A percentile compares a stretch with the other conserved stretches of the same genome.
Conservation (phyloP, 2,329 filamentous ascomycete species). For the Xylaria sp. region DNA sequence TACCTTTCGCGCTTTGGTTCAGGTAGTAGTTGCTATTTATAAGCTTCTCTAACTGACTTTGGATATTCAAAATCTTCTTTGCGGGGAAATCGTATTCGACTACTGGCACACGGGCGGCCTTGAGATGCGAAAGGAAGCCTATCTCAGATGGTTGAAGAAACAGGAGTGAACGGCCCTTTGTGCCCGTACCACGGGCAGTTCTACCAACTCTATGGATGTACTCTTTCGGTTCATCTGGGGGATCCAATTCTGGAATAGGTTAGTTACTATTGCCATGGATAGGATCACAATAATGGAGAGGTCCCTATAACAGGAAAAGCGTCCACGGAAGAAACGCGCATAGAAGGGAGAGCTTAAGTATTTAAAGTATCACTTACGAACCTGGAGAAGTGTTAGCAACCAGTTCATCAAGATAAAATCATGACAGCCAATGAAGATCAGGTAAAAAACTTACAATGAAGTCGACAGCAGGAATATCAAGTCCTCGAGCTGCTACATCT, state of each 20-base stretch:
- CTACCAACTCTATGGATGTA: conserved; percentile 82
- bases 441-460: conserved; percentile 61
- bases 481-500: conserved; percentile 90
- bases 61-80: conserved; percentile 89
- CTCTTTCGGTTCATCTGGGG: conserved; percentile 76
- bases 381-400: conserved; percentile 18
- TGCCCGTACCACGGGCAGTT: conserved; percentile 83
- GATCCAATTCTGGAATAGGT: conserved; percentile 73
- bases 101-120: conserved; percentile 85
- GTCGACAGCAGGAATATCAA: conserved; percentile 95
- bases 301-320: not conserved
- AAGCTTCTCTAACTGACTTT: conserved; percentile 90
- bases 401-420: not conserved
- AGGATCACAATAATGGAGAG: not conserved
- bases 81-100: conserved; percentile 95
- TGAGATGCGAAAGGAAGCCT: conserved; percentile 89
- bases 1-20: conserved; percentile 79
- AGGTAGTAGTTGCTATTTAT: conserved; percentile 97
- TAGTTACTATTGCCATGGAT: not conserved
- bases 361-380: conserved; percentile 18
- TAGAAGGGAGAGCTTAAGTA: not conserved
- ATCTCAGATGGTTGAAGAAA: conserved; percentile 93
- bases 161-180: conserved; percentile 86
- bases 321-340: too few species aligned
- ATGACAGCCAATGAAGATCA: not conserved